phyloP scores from a whole-genome alignment of 2,329 filamentous ascomycete genomes.

The Phialophora verrucosa region DNA sequence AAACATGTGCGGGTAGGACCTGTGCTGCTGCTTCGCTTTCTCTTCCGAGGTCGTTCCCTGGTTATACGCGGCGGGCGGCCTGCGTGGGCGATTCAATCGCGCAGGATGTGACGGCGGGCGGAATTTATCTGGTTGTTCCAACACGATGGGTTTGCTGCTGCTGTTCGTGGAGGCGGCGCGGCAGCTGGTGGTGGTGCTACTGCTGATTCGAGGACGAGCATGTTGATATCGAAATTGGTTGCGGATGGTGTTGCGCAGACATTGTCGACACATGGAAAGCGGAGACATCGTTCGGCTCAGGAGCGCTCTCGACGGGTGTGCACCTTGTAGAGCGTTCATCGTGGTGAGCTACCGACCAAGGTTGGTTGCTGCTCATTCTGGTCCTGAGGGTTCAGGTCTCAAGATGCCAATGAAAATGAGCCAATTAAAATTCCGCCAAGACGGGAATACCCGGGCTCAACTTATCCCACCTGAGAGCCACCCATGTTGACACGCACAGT shows the following conservation, averaged over 20 bases:
- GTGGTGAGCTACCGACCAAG: background rate
- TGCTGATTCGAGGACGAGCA: conserved; percentile 4
- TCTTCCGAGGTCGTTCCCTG: conserved; percentile 62
- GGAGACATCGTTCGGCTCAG: conserved; percentile 37
- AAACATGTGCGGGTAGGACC: conserved; percentile 87
- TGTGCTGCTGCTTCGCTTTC: conserved; percentile 67
- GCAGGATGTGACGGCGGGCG: conserved; percentile 88
- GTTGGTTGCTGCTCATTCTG: background rate
- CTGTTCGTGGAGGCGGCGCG: conserved; percentile 26
- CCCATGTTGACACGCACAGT: background rate
- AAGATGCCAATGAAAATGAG: background rate
- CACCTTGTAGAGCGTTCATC: conserved; percentile 11
- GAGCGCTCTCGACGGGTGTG: conserved; percentile 6
- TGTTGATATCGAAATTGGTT: conserved; percentile 6
- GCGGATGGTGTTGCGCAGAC: conserved; percentile 21
- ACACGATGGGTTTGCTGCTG: conserved; percentile 65
- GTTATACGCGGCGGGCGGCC: conserved; percentile 62
- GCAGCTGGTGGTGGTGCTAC: background rate
- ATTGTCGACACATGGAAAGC: conserved; percentile 56
- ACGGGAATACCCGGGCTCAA: background rate
- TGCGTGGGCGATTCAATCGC: conserved; percentile 65
- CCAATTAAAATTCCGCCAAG: background rate
- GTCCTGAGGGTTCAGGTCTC: background rate
- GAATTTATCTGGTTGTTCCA: conserved; percentile 88
- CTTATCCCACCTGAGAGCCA: background rate